Base-by-base conservation (phyloP, 768 basidiomycete species). In the Podaxis sp. region DNA sequence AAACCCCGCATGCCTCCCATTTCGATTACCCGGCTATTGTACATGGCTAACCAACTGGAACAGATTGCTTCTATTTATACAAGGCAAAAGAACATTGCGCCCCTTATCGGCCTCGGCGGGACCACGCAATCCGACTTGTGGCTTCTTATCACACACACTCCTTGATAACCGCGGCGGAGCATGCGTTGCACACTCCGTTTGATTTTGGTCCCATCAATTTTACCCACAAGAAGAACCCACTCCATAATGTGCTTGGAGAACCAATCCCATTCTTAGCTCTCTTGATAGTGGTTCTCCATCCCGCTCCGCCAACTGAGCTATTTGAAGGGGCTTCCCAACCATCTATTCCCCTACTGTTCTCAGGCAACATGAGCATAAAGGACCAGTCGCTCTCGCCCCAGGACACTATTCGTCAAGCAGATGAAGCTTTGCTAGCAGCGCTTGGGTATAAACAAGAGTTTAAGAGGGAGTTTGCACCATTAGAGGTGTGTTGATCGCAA, bases 381-480 rank as follows among this genome's bases (percentile, higher is more conserved):
- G 27, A 38, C 18, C 57, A 58, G 16, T 18, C 16, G 18, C 42
- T 6, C 13, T 13, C 42, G 18, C 56, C 53, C 2, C 50, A 50
- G 27, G 52, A 62, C 11, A 59, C 57, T 4, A 61, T 63, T 18
- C 58, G 62, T 35, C 63, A 61, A 50, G 70, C 70, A 23, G 77
- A 79, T 57, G 77, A 77, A 46, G 74, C 72, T 37, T 66, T 77
- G 21, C 67, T 79, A 14, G 76, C 76, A 5, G 66, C 70, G 5
- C 65, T 79, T n/a, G 77, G 76, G 0, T 79, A 79, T 61, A 79
- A 77, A 62, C 76, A 79, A 54, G 83, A 87, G 67, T 84, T 86
- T 66, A 80, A 79, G 63, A 72, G 84, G 36, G 81, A 77, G 0
- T 86, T 84, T 62, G 74, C 76, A 4, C 77, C 81, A 0, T 63